Conservation (phyloP, 2,329 filamentous ascomycete genomes). For the Paecilomyces sp. region DNA sequence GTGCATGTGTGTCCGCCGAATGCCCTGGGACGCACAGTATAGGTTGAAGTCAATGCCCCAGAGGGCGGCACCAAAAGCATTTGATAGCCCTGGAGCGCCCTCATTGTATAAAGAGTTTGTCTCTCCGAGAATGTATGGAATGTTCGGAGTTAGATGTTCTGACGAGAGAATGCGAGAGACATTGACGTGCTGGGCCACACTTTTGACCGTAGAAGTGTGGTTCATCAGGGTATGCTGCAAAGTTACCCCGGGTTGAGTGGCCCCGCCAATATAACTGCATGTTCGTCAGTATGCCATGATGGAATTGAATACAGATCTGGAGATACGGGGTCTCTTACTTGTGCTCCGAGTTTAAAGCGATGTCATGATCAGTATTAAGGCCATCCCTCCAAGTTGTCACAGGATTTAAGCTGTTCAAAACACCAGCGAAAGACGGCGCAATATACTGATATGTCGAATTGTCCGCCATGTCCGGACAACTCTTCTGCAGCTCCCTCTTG, state of each 20-base stretch:
- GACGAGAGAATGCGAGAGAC: conserved; percentile 39
- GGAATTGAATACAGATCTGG: background rate
- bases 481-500: conserved; percentile 34
- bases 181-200: conserved; percentile 43
- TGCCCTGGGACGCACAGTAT: conserved; percentile 48
- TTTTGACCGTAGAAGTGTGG: conserved; percentile 47
- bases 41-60: conserved; percentile 59
- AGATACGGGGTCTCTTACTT: conserved; percentile 40
- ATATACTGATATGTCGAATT: conserved; percentile 44
- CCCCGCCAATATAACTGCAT: conserved; percentile 55
- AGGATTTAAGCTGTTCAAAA: conserved; percentile 45
- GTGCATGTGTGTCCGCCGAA: conserved; percentile 57
- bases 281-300: background rate
- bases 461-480: conserved; percentile 45
- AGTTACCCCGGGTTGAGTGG: conserved; percentile 53
- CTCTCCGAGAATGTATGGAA: conserved; percentile 54
- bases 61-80: conserved; percentile 59
- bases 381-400: conserved; percentile 48
- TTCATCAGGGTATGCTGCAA: conserved; percentile 58
- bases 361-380: conserved; percentile 41
- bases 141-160: conserved; percentile 18
- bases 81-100: conserved; percentile 54
- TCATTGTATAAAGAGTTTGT: conserved; percentile 58
- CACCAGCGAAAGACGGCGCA: conserved; percentile 53
- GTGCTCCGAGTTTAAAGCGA: conserved; percentile 52